Evolutionary conservation across 768 basidiomycete genomes (phyloP), one percentile per base, ranked within the genome.

Genomic region (Neoboletus magnificus): DNA sequence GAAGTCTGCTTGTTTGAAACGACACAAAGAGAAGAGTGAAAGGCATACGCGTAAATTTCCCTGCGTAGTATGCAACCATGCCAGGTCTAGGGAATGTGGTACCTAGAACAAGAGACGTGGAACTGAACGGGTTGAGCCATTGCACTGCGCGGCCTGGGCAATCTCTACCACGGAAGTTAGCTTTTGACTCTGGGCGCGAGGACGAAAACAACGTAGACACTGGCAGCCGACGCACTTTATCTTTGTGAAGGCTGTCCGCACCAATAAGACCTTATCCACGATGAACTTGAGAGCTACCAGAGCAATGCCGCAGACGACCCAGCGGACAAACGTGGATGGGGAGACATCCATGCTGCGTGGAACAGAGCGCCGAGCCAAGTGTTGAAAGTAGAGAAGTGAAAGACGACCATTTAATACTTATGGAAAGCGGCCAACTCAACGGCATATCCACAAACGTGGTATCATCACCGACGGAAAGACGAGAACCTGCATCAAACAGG

Each of bases 41-140:
- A 23, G 12, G 66, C 75, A 13, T 54, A 79, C 78, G 25, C 2
- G 68, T 66, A 44, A 79, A 77, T 46, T 70, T 66, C 9, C 53
- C 74, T 22, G 57, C 71, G 32, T 69, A 74, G 27, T 68, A 65
- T 6, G 73, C 78, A 12, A 67, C 57, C 45, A 70, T 71, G 15
- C 65, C 66, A 7, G 67, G 67, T 25, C 68, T 62, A 2, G 78
- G 79, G 53, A 73, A 79, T 20, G 57, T 59, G 1, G 67, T 44
- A 0, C 66, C 76, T 1, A 72, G 1, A 0, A 69, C 37, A 7
- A 75, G 39, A 5, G 72, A 48, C 0, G 66, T 1, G 9, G 66
- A 18, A 4, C 67, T 61, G 41, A 74, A 71, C 0, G 78, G 77
- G 39, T 71, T 58, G 22, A 78, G 1, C 72, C 71, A 73, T 50